A percentile compares a stretch with the other conserved stretches of the same genome.
These are phyloP conservation scores for Fusarium transvaalense DNA, from an alignment of 2,329 filamentous ascomycete species.

Conservation along the genomic window DNA sequence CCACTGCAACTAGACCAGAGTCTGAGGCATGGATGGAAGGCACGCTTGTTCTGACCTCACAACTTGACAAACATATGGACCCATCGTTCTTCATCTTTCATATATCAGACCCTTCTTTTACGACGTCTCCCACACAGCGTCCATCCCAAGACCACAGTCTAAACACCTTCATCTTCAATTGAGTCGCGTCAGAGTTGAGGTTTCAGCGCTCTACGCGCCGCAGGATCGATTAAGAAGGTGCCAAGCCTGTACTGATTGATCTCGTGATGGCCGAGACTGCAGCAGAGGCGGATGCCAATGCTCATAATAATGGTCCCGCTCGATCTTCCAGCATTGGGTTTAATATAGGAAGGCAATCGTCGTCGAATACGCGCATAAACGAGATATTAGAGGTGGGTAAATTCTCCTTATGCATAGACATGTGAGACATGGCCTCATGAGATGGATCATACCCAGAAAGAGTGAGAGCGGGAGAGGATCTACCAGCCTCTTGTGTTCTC, in stretches of 20 bases:
- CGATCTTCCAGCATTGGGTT: slow-evolving; percentile 41
- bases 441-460: not conserved
- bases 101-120: not conserved
- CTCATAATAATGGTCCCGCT: slow-evolving; percentile 5
- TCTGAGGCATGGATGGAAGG: not conserved
- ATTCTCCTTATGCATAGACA: not conserved
- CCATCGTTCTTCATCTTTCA: slow-evolving; percentile 3
- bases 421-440: slow-evolving; percentile 15
- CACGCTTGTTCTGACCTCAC: slow-evolving; percentile 25
- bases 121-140: not conserved
- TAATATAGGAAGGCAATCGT: slow-evolving; percentile 42
- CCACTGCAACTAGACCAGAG: slow-evolving; percentile 1
- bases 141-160: not conserved
- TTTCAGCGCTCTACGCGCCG: not conserved
- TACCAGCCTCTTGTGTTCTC: not conserved
- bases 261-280: slow-evolving; percentile 20
- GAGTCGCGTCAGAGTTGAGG: not conserved
- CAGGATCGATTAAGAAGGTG: slow-evolving; percentile 9
- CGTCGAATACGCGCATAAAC: slow-evolving; percentile 58
- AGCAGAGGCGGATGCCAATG: slow-evolving; percentile 16
- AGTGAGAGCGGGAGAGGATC: not conserved
- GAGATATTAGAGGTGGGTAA: slow-evolving; percentile 61
- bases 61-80: not conserved
- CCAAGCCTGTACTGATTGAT: slow-evolving; percentile 1
- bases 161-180: not conserved